Conservation (phyloP, 768 basidiomycete species). For the Pisolithus orientalis region DNA sequence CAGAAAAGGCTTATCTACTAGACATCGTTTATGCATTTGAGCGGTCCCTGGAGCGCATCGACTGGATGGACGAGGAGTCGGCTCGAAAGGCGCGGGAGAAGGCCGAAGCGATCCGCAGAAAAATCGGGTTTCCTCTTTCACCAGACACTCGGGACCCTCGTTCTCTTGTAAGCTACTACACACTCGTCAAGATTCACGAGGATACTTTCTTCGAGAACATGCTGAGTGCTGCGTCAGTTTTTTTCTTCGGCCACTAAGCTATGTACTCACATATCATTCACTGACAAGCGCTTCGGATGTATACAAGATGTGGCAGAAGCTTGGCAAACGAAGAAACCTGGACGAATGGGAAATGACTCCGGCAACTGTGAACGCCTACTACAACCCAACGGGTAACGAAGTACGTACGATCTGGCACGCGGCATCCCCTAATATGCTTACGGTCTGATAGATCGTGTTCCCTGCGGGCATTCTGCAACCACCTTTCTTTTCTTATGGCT, state of each 20-base stretch:
- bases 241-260: neutral
- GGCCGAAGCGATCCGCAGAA: constrained; percentile 54
- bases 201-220: constrained; percentile 83
- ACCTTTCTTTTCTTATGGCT: constrained; percentile 81
- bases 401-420: constrained; percentile 29
- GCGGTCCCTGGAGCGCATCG: constrained; percentile 58
- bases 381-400: constrained; percentile 83
- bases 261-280: constrained; percentile 7
- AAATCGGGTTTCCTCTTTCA: constrained; percentile 88
- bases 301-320: constrained; percentile 64
- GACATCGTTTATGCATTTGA: constrained; percentile 84
- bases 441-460: constrained; percentile 68
- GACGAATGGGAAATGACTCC: constrained; percentile 88
- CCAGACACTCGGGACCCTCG: constrained; percentile 72
- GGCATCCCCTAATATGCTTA: neutral
- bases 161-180: constrained; percentile 72
- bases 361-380: constrained; percentile 84
- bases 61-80: constrained; percentile 90
- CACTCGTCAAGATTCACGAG: constrained; percentile 53
- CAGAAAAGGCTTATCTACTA: constrained; percentile 18
- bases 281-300: constrained; percentile 48
- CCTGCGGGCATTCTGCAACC: constrained; percentile 93
- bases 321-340: constrained; percentile 65
- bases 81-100: constrained; percentile 81
- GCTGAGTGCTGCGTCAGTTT: constrained; percentile 49